A percentile compares a stretch with the other conserved stretches of the same genome.
These are phyloP conservation scores for Papiliotrema fonsecae DNA, from an alignment of 1,284 basidiomycete species.

Conservation along the genomic window DNA sequence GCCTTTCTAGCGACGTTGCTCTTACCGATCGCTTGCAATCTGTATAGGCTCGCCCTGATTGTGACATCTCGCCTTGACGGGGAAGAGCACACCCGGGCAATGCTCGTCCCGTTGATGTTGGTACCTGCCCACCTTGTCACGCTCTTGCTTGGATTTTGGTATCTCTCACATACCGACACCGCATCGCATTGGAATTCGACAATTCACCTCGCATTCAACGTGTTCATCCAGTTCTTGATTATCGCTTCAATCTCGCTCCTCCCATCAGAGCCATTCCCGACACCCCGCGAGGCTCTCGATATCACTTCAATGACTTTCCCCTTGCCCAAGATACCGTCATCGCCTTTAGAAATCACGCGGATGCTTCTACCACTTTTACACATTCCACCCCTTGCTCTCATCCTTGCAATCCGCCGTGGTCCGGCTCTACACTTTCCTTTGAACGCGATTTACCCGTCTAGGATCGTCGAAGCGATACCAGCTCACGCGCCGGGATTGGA, in stretches of 20 bases:
- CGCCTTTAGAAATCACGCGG: conserved; percentile 13
- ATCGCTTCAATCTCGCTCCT: conserved; percentile 39
- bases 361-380: conserved; percentile 54
- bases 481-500: conserved; percentile 23
- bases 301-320: conserved; percentile 9
- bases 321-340: conserved; percentile 6
- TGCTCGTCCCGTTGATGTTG: conserved; percentile 51
- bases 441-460: conserved; percentile 66
- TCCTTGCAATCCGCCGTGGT: conserved; percentile 62
- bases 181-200: conserved; percentile 59
- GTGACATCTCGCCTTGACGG: conserved; percentile 18
- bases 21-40: conserved; percentile 26
- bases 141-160: conserved; percentile 54
- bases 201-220: conserved; percentile 61
- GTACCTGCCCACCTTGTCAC: conserved; percentile 60
- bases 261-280: conserved; percentile 36
- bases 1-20: conserved; percentile 33
- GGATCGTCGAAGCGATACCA: conserved; percentile 49
- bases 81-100: conserved; percentile 11
- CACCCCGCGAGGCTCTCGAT: conserved; percentile 7
- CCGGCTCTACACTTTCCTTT: conserved; percentile 68
- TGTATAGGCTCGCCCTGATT: conserved; percentile 25
- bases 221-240: conserved; percentile 56
- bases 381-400: conserved; percentile 51
- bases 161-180: conserved; percentile 55